Percentiles rank a stretch among this genome's conserved stretches.
phyloP scores from a whole-genome alignment of 768 basidiomycete species.

The Naganishia friedmannii region DNA sequence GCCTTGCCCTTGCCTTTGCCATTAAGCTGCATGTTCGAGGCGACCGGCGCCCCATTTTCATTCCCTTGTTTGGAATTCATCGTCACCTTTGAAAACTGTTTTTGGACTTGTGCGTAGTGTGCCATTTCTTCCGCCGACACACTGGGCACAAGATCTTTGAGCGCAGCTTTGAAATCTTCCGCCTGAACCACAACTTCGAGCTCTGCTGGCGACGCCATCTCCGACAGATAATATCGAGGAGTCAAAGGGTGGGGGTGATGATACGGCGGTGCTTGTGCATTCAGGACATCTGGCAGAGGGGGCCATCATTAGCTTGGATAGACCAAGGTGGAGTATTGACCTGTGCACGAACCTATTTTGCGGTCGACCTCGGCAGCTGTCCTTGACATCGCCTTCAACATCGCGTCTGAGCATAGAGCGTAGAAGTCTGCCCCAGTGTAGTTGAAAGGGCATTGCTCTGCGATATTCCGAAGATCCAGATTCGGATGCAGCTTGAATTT shows the following conservation, averaged over 20 bases:
- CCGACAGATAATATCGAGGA: slow-evolving; percentile 83
- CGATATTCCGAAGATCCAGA: slow-evolving; percentile 64
- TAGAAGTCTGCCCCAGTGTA: slow-evolving; percentile 98
- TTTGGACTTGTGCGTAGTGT: slow-evolving; percentile 72
- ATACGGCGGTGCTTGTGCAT: slow-evolving; percentile 55
- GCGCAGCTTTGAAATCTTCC: slow-evolving; percentile 72
- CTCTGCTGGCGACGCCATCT: slow-evolving; percentile 69
- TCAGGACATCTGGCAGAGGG: slow-evolving; percentile 52
- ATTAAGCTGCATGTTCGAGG: background rate
- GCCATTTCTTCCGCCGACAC: slow-evolving; percentile 79
- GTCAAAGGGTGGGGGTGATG: slow-evolving; percentile 69
- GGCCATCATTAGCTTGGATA: background rate
- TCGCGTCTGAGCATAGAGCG: slow-evolving; percentile 92
- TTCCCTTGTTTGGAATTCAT: slow-evolving; percentile 32
- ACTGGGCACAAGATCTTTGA: slow-evolving; percentile 57
- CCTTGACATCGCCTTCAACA: slow-evolving; percentile 89
- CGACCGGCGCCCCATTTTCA: slow-evolving; percentile 15
- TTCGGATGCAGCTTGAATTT: slow-evolving; percentile 78
- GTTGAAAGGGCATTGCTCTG: slow-evolving; percentile 78
- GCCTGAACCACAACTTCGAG: slow-evolving; percentile 70
- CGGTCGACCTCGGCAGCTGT: slow-evolving; percentile 75
- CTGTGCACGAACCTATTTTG: slow-evolving; percentile 61
- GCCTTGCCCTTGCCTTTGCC: slow-evolving; percentile 30
- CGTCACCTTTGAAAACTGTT: slow-evolving; percentile 61
- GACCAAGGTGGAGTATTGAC: background rate